Conservation (phyloP, 768 basidiomycete species). For the Termitomyces bulborhizus region DNA sequence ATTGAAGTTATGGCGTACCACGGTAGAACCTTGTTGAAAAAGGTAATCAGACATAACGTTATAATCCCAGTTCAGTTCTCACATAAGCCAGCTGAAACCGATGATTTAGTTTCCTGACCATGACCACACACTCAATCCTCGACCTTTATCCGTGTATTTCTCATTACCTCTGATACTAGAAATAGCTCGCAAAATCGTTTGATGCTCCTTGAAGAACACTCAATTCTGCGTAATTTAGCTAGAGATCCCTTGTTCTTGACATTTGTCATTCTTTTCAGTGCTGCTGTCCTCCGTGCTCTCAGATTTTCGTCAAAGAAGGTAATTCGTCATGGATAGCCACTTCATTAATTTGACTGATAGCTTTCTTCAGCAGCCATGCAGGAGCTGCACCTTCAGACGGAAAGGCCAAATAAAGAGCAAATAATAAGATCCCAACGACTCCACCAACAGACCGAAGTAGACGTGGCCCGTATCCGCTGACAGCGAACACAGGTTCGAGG, state of each 20-base stretch:
- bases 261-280: not conserved
- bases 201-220: not conserved
- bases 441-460: slow-evolving; percentile 11
- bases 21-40: too few species aligned
- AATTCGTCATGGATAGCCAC: not conserved
- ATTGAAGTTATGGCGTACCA: too few species aligned
- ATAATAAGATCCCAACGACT: slow-evolving; percentile 15
- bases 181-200: not conserved
- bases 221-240: not conserved
- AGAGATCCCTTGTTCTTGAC: too few species aligned
- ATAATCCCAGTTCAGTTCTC: too few species aligned
- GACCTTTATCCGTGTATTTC: too few species aligned
- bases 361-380: too few species aligned
- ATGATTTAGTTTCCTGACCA: too few species aligned
- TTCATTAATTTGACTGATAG: not conserved
- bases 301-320: not conserved
- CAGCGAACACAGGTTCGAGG: slow-evolving; percentile 38
- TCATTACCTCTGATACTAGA: too few species aligned
- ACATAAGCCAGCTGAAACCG: too few species aligned
- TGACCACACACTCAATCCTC: too few species aligned
- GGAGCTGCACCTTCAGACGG: too few species aligned
- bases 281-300: not conserved
- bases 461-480: slow-evolving; percentile 46
- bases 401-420: not conserved
- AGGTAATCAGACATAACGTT: too few species aligned